Percentiles rank a stretch among this genome's conserved stretches.
These are phyloP conservation scores for Carex parvula DNA, from an alignment of 176 grass and related monocot genomes.

Conservation along the genomic window DNA sequence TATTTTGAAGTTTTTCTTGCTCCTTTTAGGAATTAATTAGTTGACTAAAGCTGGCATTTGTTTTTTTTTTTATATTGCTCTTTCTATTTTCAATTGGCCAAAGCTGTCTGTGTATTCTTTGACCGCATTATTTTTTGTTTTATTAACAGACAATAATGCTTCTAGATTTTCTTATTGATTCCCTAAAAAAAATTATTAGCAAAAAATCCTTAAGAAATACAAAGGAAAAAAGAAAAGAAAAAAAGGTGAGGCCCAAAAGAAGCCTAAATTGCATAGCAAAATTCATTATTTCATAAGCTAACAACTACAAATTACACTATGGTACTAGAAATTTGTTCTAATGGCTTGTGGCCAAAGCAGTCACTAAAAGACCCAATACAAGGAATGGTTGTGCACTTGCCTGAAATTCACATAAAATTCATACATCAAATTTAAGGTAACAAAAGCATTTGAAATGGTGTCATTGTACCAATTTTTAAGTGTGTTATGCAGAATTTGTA, in stretches of 20 bases:
- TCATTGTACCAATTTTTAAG: not conserved
- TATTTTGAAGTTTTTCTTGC: no score
- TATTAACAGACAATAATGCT: not conserved
- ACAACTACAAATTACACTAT: constrained; percentile 3
- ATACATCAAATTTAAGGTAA: not conserved
- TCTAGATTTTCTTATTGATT: not conserved
- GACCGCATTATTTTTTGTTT: not conserved
- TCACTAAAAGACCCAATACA: constrained; percentile 43
- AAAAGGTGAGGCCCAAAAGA: not conserved
- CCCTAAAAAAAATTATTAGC: not conserved
- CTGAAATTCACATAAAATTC: constrained; percentile 7
- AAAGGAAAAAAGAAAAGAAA: not conserved
- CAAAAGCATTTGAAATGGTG: not conserved
- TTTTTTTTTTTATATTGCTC: not conserved
- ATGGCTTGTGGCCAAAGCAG: constrained; percentile 45
- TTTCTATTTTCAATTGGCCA: not conserved
- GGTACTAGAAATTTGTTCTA: constrained; percentile 1
- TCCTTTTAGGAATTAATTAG: not conserved
- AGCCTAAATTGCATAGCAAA: not conserved
- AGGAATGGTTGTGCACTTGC: constrained; percentile 52
- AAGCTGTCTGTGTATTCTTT: not conserved
- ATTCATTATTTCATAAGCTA: not conserved
- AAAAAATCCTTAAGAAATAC: not conserved
- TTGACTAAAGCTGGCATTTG: constrained; percentile 3
- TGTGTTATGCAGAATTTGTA: constrained; percentile 6